These are phyloP conservation scores for Fusarium sp. DNA, from an alignment of 2,329 filamentous ascomycete species.

Conservation along the genomic window DNA sequence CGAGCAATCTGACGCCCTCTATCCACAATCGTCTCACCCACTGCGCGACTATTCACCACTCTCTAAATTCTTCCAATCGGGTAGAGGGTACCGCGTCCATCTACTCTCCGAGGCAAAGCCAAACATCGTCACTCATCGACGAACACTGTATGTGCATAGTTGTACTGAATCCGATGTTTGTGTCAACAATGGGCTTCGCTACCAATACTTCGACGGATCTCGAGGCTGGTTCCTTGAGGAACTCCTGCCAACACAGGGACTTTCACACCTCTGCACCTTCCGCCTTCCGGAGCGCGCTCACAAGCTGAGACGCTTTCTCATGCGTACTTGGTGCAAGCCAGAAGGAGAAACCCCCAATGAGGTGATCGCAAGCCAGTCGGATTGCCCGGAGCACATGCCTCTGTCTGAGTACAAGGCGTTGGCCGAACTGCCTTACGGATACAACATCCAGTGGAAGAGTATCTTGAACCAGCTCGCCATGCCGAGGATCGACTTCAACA, in stretches of 20 bases:
- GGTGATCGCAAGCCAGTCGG: slow-evolving; percentile 59
- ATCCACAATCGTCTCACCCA: neutral
- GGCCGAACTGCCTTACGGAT: slow-evolving; percentile 21
- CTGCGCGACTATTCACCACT: slow-evolving; percentile 18
- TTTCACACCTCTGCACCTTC: slow-evolving; percentile 26
- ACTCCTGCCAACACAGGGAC: neutral
- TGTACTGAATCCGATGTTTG: slow-evolving; percentile 23
- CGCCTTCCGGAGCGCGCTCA: slow-evolving; percentile 14
- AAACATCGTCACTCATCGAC: slow-evolving; percentile 20
- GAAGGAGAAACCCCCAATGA: slow-evolving; percentile 55
- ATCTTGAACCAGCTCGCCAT: slow-evolving; percentile 35
- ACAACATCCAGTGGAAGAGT: slow-evolving; percentile 32
- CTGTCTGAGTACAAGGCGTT: slow-evolving; percentile 63
- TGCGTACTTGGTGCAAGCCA: neutral
- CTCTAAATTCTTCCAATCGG: neutral
- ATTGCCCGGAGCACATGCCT: slow-evolving; percentile 60
- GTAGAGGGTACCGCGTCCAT: slow-evolving; percentile 4
- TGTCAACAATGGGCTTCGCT: slow-evolving; percentile 37
- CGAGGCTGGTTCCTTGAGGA: neutral
- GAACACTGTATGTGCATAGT: too few relatives aligned
- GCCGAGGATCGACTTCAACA: slow-evolving; percentile 38
- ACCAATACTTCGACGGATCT: slow-evolving; percentile 25
- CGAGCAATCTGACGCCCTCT: too few relatives aligned
- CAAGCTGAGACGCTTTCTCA: slow-evolving; percentile 25
- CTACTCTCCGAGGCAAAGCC: slow-evolving; percentile 34